phyloP scores from a whole-genome alignment of 2,329 filamentous ascomycete genomes.

The Xylariaceae sp. region DNA sequence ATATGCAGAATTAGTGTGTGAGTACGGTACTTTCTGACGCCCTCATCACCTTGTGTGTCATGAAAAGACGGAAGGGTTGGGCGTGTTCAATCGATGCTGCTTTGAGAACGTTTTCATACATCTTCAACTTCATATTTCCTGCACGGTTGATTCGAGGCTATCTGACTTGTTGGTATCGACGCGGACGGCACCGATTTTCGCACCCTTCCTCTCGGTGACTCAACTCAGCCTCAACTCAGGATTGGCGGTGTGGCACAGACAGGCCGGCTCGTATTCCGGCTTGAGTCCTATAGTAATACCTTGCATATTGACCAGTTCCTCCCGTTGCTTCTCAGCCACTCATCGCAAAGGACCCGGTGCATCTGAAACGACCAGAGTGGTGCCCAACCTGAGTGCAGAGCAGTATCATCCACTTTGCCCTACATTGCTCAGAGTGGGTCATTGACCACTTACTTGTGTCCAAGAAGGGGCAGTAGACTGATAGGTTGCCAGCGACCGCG shows the following conservation, averaged over 20 bases:
- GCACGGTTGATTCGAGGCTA: background rate
- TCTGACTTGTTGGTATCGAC: too few species aligned
- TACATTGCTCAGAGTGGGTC: conserved; percentile 25
- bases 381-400: conserved; percentile 24
- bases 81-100: too few species aligned
- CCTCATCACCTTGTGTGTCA: conserved; percentile 18
- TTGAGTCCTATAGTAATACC: conserved; percentile 17
- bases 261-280: conserved; percentile 19
- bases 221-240: conserved; percentile 21
- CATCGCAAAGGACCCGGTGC: conserved; percentile 17
- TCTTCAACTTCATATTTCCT: conserved; percentile 4
- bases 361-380: conserved; percentile 25
- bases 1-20: conserved; percentile 25
- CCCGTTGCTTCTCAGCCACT: conserved; percentile 20
- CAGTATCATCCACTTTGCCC: conserved; percentile 21
- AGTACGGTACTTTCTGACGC: conserved; percentile 24
- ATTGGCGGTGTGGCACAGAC: conserved; percentile 25
- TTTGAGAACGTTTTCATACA: conserved; percentile 16
- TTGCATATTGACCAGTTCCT: conserved; percentile 20
- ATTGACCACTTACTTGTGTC: conserved; percentile 15
- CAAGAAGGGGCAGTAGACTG: conserved; percentile 21
- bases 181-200: too few species aligned
- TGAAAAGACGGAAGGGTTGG: conserved; percentile 17
- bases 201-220: conserved; percentile 14
- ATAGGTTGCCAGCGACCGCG: conserved; percentile 17